Evolutionary conservation across 768 basidiomycete species (phyloP).

Genomic region (Mycena galopus): DNA sequence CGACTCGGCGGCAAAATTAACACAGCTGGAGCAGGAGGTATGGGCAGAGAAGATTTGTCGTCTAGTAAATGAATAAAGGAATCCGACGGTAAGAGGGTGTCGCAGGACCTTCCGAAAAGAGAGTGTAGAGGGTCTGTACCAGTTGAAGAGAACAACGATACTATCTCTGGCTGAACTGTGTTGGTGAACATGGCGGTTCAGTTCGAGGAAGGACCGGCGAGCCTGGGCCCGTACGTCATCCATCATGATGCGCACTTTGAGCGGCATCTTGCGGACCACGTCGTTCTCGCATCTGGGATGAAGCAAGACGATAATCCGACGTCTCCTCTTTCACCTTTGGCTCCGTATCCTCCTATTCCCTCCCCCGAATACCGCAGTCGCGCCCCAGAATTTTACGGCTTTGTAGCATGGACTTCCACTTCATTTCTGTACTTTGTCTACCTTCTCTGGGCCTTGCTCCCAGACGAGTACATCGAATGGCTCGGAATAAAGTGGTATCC

Average conservation of each 20-base stretch:
- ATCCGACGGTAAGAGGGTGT: slow-evolving; percentile 67
- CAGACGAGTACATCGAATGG: slow-evolving; percentile 75
- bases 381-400: slow-evolving; percentile 91
- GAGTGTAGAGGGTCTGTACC: slow-evolving; percentile 70
- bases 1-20: slow-evolving; percentile 59
- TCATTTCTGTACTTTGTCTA: slow-evolving; percentile 78
- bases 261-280: too few relatives aligned
- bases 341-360: slow-evolving; percentile 53
- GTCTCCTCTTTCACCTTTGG: slow-evolving; percentile 59
- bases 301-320: slow-evolving; percentile 47
- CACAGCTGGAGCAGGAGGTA: slow-evolving; percentile 59
- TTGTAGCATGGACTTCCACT: slow-evolving; percentile 87
- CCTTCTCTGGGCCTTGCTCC: slow-evolving; percentile 84
- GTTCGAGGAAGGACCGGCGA: too few relatives aligned
- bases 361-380: slow-evolving; percentile 68
- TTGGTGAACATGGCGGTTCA: slow-evolving; percentile 64
- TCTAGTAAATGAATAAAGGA: slow-evolving; percentile 76
- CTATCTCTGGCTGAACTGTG: slow-evolving; percentile 68
- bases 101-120: slow-evolving; percentile 64
- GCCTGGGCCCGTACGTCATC: too few relatives aligned
- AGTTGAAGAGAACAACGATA: slow-evolving; percentile 86
- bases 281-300: neutral
- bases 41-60: slow-evolving; percentile 66
- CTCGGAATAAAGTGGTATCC: slow-evolving; percentile 89
- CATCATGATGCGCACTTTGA: too few relatives aligned